These are phyloP conservation scores for Irpex lacteus DNA, from an alignment of 1,284 basidiomycete species.

Conservation along the genomic window DNA sequence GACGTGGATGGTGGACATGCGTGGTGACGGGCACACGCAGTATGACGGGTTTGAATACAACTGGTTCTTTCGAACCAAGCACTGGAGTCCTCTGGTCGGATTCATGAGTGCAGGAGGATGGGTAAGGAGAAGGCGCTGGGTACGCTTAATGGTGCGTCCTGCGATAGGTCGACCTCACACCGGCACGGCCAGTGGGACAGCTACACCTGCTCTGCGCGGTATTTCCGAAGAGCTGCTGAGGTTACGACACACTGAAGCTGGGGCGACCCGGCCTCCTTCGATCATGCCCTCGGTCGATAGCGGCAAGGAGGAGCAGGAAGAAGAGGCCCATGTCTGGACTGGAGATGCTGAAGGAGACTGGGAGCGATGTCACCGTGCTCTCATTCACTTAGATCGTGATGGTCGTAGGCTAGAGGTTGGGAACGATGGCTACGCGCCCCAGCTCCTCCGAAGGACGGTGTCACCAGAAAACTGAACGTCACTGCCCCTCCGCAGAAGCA, in stretches of 20 bases:
- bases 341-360: constrained; percentile 57
- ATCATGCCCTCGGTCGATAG: constrained; percentile 15
- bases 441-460: background rate
- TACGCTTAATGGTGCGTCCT: constrained; percentile 76
- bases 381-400: constrained; percentile 56
- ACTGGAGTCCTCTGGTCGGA: constrained; percentile 65
- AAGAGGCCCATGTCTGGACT: constrained; percentile 30
- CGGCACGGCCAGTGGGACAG: constrained; percentile 6
- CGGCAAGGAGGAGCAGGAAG: constrained; percentile 15
- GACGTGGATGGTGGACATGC: constrained; percentile 86
- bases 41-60: constrained; percentile 85
- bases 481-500: constrained; percentile 31
- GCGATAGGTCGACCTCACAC: constrained; percentile 25
- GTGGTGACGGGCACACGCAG: constrained; percentile 70
- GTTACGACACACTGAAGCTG: constrained; percentile 14
- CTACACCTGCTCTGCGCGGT: background rate
- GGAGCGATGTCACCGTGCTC: constrained; percentile 50
- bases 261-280: constrained; percentile 29
- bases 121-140: constrained; percentile 74
- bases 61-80: constrained; percentile 60
- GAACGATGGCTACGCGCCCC: constrained; percentile 46
- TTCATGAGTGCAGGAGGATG: constrained; percentile 59
- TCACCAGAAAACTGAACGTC: background rate
- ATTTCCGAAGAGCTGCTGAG: constrained; percentile 3
- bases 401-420: constrained; percentile 76